Base-by-base conservation (phyloP, 2,329 filamentous ascomycete species). In the Truncatella angustata region DNA sequence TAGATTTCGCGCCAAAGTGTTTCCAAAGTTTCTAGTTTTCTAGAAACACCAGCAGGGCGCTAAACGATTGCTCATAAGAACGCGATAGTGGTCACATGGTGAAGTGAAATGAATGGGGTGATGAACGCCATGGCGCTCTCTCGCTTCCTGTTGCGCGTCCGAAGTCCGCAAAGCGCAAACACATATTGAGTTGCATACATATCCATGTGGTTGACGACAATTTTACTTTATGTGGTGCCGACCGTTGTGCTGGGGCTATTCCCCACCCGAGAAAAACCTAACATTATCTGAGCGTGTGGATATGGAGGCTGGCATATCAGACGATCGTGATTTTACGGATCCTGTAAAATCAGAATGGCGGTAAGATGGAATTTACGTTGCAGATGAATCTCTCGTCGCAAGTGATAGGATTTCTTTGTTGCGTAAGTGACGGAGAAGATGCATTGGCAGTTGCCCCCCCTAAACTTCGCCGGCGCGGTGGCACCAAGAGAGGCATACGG, bases 401-500 rank as follows among this genome's bases (percentile, higher is more conserved):
- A n/a, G n/a, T n/a, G n/a, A n/a, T n/a, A n/a, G 28, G 28, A 7
- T 32, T 32, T 1, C 28, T 18, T 10, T 18, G 36, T 40, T 20
- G 36, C 36, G 36, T 40, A 20, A 40, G n/a, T 9, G 7, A 9
- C 28, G 28, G 14, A 14, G 7, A 14, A 32, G 14, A 32, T 9
- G 1, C 28, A 32, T n/a, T n/a, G n/a, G n/a, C 28, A 32, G 28
- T 9, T 32, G 28, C 7, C 7, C 14, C 7, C 28, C 14, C 28
- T 23, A 35, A 21, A 34, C 44, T 26, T 26, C 4, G 45, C 32
- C 34, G 34, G 45, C 32, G n/a, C 21, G 36, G 45, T 49, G 21
- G 45, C 45, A 49, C 45, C 45, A 49, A 18, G 37, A 49, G 21
- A 37, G 30, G 23, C 23, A 49, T 24, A 24, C 45, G 18, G 32